phyloP scores from a whole-genome alignment of 345 rosid species.

The Euphorbia pulcherrima region DNA sequence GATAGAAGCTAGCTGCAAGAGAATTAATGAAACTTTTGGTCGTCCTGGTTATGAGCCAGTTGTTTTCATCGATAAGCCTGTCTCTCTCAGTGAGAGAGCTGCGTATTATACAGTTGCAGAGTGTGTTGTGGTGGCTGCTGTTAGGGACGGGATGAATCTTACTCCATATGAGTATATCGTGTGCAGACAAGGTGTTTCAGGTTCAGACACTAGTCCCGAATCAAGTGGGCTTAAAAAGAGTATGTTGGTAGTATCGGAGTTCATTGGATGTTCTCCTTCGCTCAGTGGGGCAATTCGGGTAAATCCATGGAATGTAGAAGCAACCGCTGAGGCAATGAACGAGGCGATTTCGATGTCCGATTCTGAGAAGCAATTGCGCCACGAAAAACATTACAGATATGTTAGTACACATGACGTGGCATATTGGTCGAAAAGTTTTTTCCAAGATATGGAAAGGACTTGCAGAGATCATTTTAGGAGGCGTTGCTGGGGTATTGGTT shows the following conservation, averaged over 20 bases:
- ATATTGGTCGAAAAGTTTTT: conserved; percentile 71
- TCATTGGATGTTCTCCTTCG: conserved; percentile 84
- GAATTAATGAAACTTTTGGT: conserved; percentile 61
- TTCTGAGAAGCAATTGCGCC: conserved; percentile 70
- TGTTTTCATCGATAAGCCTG: conserved; percentile 57
- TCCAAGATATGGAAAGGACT: conserved; percentile 67
- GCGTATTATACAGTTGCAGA: conserved; percentile 69
- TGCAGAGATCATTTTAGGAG: conserved; percentile 70
- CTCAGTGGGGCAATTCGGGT: conserved; percentile 73
- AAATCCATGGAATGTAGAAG: conserved; percentile 68
- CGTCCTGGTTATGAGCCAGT: conserved; percentile 60
- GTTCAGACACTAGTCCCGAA: conserved; percentile 32
- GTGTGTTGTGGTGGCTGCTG: conserved; percentile 72
- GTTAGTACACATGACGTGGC: conserved; percentile 72
- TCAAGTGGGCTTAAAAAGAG: conserved; percentile 49
- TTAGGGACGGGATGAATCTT: conserved; percentile 83
- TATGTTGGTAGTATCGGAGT: conserved; percentile 74
- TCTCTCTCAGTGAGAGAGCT: conserved; percentile 53
- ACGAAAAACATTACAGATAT: conserved; percentile 89
- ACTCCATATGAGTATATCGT: conserved; percentile 70
- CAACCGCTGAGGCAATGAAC: conserved; percentile 72
- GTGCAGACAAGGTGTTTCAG: conserved; percentile 58
- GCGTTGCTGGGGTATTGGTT: conserved; percentile 71
- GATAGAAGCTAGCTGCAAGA: conserved; percentile 52
- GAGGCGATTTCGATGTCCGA: conserved; percentile 62